Conservation (phyloP, 2,329 filamentous ascomycete genomes). For the Aspergillus vadensis region DNA sequence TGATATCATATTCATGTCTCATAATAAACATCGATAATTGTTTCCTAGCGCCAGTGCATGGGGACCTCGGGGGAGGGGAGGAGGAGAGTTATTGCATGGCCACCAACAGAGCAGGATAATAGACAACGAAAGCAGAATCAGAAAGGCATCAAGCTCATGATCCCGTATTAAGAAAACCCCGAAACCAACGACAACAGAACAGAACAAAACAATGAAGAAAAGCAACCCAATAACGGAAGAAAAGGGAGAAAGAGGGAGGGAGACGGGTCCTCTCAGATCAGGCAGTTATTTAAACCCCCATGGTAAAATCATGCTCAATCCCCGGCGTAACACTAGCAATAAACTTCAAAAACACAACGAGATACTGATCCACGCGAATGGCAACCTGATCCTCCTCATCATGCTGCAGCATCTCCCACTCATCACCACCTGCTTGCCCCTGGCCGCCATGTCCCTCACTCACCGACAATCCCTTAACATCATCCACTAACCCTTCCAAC, state of each 20-base stretch:
- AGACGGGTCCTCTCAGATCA: no score
- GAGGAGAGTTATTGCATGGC: not conserved
- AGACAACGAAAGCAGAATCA: not conserved
- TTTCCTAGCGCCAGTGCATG: not conserved
- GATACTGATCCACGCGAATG: constrained; percentile 54
- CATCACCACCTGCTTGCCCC: constrained; percentile 55
- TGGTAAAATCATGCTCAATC: constrained; percentile 97
- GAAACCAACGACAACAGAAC: not conserved
- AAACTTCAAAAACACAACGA: constrained; percentile 62
- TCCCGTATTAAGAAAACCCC: not conserved
- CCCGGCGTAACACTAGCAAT: constrained; percentile 90
- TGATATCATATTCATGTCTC: not conserved
- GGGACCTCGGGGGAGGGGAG: not conserved
- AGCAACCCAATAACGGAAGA: not conserved
- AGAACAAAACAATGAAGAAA: not conserved
- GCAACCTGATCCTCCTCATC: constrained; percentile 49
- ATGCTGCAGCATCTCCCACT: constrained; percentile 65
- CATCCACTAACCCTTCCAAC: constrained; percentile 84
- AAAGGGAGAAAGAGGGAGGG: not conserved
- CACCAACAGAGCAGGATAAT: not conserved
- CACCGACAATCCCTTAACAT: constrained; percentile 67
- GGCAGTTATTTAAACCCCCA: constrained; percentile 69
- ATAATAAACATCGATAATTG: not conserved
- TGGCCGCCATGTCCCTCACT: constrained; percentile 45
- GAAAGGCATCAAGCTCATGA: not conserved